Conservation (phyloP, 495 filamentous ascomycete genomes). For the Aspergillus bridgeri region DNA sequence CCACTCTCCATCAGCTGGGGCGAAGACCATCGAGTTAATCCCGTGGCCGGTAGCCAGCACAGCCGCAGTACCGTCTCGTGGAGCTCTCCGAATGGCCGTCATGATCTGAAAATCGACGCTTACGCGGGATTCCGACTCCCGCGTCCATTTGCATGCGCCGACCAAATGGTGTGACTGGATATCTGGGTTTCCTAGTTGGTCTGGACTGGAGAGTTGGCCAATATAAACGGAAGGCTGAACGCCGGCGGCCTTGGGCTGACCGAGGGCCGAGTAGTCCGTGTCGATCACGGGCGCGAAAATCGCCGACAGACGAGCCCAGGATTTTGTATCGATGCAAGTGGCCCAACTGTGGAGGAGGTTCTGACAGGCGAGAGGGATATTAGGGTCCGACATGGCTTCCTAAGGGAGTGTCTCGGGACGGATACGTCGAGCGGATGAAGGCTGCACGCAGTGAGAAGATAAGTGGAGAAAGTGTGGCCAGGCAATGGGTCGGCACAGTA, state of each 20-base stretch:
- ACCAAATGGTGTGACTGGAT: neutral
- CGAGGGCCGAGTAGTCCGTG: neutral
- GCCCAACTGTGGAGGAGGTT: neutral
- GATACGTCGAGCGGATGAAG: neutral
- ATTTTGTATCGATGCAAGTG: neutral
- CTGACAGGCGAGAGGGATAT: neutral
- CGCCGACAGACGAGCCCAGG: neutral
- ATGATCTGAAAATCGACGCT: neutral
- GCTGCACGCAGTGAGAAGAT: neutral
- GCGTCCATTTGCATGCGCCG: neutral
- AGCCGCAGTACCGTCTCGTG: neutral
- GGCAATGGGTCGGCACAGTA: too few relatives aligned
- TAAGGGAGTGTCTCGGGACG: neutral
- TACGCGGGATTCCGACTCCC: neutral
- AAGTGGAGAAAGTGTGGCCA: neutral
- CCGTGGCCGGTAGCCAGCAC: neutral
- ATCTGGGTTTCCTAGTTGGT: neutral
- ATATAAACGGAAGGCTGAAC: neutral
- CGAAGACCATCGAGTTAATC: neutral
- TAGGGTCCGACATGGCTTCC: neutral
- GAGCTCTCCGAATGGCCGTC: neutral
- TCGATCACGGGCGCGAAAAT: neutral
- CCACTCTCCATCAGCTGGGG: neutral
- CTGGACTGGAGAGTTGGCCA: neutral
- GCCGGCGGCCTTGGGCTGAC: neutral